Evolutionary conservation across 306 rosid genomes (phyloP), one percentile per base, ranked within the genome.

Genomic region (Cercis canadensis): DNA sequence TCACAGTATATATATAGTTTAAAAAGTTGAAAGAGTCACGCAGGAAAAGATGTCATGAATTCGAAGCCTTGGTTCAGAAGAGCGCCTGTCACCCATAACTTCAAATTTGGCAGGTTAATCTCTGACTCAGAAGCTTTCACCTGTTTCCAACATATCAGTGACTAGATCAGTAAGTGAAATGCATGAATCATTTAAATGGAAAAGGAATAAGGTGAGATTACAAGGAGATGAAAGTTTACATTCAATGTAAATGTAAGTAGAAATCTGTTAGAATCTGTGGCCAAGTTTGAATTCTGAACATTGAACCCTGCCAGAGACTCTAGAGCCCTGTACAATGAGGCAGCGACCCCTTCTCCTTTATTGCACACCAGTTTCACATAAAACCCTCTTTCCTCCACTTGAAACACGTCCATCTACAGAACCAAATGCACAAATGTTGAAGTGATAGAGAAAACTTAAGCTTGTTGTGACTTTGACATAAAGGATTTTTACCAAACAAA

Each of bases 51-150:
- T 60, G 83, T 18, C 74, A 72, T 62, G 37, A 89, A 75, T 79
- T 87, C 85, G 79, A 94, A 94, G 41, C 97, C 96, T 75, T 90
- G 95, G 74, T 87, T 90, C 70, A 89, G 60, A 73, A 94, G 92
- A 56, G 95, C 98, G 2, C 85, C 89, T 1, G 97, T 80, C 44
- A 94, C 88, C 98, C 98, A 94, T 29, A 90, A 86, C 89, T 87
- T 90, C 90, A 94, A 75, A 78, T 90, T 88, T 52, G 85, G 88
- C 81, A 86, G 81, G 78, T 90, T 84, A 61, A 89, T 83, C 36
- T 90, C 90, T 67, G 70, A 68, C 65, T 88, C 87, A 11, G 79
- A 56, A 33, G 83, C 87, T 59, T 78, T 74, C 14, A 86, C 96
- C 98, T 93, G 81, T 82, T 58, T 73, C 62, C 39, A 65, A 59